These are phyloP conservation scores for Ajuga chamaepitys DNA, from an alignment of 257 asterid species.

Conservation along the genomic window DNA sequence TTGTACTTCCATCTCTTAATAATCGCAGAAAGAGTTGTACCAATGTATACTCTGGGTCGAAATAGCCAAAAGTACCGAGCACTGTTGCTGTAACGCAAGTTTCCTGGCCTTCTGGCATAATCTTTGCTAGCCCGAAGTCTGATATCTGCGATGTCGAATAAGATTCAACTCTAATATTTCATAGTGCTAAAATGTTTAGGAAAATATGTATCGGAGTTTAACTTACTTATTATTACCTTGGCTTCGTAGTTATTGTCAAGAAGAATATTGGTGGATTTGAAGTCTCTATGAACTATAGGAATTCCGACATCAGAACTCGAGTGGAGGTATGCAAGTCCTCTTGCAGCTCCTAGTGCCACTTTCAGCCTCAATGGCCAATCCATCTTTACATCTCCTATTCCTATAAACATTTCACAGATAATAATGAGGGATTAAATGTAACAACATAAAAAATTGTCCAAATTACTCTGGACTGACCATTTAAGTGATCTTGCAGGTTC, in stretches of 20 bases:
- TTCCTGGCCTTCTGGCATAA: constrained; percentile 95
- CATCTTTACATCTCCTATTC: constrained; percentile 67
- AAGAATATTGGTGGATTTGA: constrained; percentile 91
- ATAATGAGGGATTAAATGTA: background rate
- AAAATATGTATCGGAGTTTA: background rate
- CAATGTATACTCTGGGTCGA: constrained; percentile 95
- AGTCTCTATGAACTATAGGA: constrained; percentile 91
- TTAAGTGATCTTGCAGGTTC: constrained; percentile 84
- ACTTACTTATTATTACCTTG: constrained; percentile 44
- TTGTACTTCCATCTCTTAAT: background rate
- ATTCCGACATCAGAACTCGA: constrained; percentile 83
- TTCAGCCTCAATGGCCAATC: constrained; percentile 86
- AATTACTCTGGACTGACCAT: constrained; percentile 43
- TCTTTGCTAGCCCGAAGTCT: constrained; percentile 89
- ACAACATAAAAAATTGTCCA: background rate
- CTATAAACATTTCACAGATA: constrained; percentile 27
- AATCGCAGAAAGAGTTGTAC: constrained; percentile 38
- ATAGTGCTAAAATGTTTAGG: background rate
- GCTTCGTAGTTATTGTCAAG: constrained; percentile 76
- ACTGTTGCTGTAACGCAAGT: constrained; percentile 79
- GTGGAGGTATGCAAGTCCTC: constrained; percentile 93
- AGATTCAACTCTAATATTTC: constrained; percentile 8
- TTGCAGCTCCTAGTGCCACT: constrained; percentile 87
- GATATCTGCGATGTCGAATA: constrained; percentile 61
- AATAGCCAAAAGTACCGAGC: constrained; percentile 94